Conservation (phyloP, 176 grass and related monocot species). For the Carex scoparia region DNA sequence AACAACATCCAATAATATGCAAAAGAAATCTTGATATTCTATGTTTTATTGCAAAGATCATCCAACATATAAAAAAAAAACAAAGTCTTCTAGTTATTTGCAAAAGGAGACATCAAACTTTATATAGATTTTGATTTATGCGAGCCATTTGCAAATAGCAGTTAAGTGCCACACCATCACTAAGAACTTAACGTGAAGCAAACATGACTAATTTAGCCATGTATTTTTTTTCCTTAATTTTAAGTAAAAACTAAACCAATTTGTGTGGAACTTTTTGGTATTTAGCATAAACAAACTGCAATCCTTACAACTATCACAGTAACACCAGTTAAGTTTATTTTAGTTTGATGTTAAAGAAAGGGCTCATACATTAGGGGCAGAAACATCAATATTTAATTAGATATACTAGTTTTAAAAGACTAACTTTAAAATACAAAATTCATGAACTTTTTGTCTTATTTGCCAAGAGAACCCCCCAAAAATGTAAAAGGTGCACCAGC, state of each 20-base stretch:
- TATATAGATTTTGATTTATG: not conserved
- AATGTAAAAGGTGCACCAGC: not conserved
- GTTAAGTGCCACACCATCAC: too few relatives aligned
- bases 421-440: too few relatives aligned
- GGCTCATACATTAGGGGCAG: not conserved
- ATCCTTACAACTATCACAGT: not conserved
- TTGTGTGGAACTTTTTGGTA: not conserved
- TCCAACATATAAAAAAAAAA: not conserved
- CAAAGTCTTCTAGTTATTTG: not conserved
- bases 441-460: conserved; percentile 15
- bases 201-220: not conserved
- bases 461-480: not conserved
- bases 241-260: not conserved
- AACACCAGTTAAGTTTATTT: not conserved
- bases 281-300: not conserved
- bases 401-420: not conserved
- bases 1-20: not conserved
- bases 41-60: not conserved
- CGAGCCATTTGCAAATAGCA: not conserved
- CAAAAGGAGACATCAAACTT: not conserved
- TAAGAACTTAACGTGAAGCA: not conserved
- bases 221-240: not conserved
- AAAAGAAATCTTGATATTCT: not conserved
- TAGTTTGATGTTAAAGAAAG: not conserved
- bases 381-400: not conserved